Base-by-base conservation (phyloP, 192 early-diverging fungal genomes). In the Oehlia diaphana region DNA sequence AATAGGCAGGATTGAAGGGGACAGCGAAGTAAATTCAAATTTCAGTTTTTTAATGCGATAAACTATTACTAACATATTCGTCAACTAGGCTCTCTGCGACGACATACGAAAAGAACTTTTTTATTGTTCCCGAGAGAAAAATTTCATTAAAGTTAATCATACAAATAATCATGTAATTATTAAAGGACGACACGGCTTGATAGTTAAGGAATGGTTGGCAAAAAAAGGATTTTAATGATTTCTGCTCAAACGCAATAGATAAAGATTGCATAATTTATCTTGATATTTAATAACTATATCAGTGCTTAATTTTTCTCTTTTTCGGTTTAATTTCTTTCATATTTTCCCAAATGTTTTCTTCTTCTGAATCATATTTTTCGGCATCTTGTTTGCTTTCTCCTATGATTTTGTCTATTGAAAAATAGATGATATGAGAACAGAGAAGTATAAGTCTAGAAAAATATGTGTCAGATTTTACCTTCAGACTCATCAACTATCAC, bases 1-100 rank as follows among this genome's bases (percentile, higher is more conserved):
- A 42, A 81, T 95, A 63, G 90, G 92, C 66, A 90, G 92, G 37
- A 89, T 95, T 49, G 89, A 93, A 68, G 94, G 94, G 49, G 89
- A 93, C 68, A 82, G 88, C 42, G 82, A 86, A 73, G 91, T 88
- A 86, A 76, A 77, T 19, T 33, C 19, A 39, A 23, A 19, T 10
- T 19, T 64, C 47, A 77, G 35, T 50, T 35, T 23, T 79, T 81
- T 50, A 79, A 66, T 26, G 63, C 37, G 63, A 53, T 79, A 42
- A 74, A 74, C 35, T 65, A 62, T 77, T 66, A 63, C 67, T 35
- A 68, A 63, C 35, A 72, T n/a, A 72, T 78, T 76, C 37, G 26
- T 42, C 16, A 66, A 23, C 23, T 78, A 79, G 77, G 68, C 49
- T 4, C 53, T 79, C 12, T 42, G 33, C 16, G 10, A 79, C 37